These are phyloP conservation scores for Scedosporium minutisporum DNA, from an alignment of 2,329 filamentous ascomycete species.

Conservation along the genomic window DNA sequence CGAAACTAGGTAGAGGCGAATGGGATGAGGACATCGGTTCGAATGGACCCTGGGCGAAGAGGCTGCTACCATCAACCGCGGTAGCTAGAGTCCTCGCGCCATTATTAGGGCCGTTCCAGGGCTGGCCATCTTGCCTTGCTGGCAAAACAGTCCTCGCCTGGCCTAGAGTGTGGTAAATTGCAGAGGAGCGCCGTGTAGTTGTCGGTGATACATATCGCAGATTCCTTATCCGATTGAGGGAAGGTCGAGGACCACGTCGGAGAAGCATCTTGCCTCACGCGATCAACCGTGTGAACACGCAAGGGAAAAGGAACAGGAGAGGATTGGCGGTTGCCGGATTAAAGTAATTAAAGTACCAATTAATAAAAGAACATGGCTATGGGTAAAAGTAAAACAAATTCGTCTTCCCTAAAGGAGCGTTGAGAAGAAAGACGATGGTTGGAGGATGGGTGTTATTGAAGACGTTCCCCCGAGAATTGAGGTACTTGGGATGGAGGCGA, in stretches of 20 bases:
- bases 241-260: conserved; percentile 17
- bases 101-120: conserved; percentile 1
- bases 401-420: conserved; percentile 1
- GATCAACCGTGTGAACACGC: neutral
- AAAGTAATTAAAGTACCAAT: conserved; percentile 12
- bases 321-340: conserved; percentile 8
- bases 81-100: conserved; percentile 26
- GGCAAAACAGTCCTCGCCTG: neutral
- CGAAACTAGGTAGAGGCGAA: neutral
- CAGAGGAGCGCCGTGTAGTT: neutral
- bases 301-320: neutral
- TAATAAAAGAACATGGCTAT: conserved; percentile 7
- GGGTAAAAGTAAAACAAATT: neutral
- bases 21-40: conserved; percentile 8
- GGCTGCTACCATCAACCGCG: conserved; percentile 25
- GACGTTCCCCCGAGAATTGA: neutral
- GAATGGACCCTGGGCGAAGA: conserved; percentile 9
- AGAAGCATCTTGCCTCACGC: conserved; percentile 22
- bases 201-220: neutral
- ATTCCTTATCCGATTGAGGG: conserved; percentile 9
- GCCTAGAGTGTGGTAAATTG: conserved; percentile 3
- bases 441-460: neutral
- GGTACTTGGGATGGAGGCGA: neutral
- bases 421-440: neutral
- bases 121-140: conserved; percentile 1